These are phyloP conservation scores for Candida yuanshanica DNA, from an alignment of 805 yeast genomes.

Conservation along the genomic window DNA sequence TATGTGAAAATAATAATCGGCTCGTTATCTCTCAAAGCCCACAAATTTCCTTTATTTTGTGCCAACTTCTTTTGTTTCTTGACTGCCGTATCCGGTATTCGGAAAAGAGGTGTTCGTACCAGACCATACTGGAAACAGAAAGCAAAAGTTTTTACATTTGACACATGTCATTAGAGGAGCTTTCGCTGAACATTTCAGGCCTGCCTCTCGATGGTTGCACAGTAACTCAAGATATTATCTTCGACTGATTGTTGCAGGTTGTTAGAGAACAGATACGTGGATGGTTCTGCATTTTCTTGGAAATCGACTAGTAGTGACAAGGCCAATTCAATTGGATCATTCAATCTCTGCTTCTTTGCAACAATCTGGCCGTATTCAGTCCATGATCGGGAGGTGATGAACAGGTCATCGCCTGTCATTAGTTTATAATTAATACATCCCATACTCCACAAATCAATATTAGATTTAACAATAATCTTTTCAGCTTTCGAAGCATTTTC, in stretches of 20 bases:
- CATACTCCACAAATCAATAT: slow-evolving; percentile 9
- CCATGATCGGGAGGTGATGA: background rate
- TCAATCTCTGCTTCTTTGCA: background rate
- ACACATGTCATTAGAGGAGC: too few relatives aligned
- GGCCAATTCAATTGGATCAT: background rate
- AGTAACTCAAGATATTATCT: background rate
- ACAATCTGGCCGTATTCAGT: background rate
- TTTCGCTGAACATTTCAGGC: too few relatives aligned
- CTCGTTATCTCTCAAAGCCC: too few relatives aligned
- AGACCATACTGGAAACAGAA: too few relatives aligned
- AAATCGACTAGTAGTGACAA: background rate
- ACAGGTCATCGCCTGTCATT: slow-evolving; percentile 2
- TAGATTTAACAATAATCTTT: background rate
- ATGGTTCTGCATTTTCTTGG: background rate
- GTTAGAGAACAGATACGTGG: background rate
- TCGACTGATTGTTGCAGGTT: background rate
- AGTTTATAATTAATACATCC: slow-evolving; percentile 10
- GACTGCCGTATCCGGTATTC: slow-evolving; percentile 8
- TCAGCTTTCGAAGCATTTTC: slow-evolving; percentile 1
- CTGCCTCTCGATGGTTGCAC: too few relatives aligned
- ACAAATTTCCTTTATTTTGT: too few relatives aligned
- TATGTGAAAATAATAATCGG: too few relatives aligned
- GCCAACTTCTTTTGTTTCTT: slow-evolving; percentile 1
- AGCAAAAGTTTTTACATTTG: too few relatives aligned
- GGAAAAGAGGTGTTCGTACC: background rate